Percentiles rank a stretch among this genome's conserved stretches.
Evolutionary conservation across 2,329 filamentous ascomycete genomes (phyloP).

Genomic region (Pseudogymnoascus sp.): DNA sequence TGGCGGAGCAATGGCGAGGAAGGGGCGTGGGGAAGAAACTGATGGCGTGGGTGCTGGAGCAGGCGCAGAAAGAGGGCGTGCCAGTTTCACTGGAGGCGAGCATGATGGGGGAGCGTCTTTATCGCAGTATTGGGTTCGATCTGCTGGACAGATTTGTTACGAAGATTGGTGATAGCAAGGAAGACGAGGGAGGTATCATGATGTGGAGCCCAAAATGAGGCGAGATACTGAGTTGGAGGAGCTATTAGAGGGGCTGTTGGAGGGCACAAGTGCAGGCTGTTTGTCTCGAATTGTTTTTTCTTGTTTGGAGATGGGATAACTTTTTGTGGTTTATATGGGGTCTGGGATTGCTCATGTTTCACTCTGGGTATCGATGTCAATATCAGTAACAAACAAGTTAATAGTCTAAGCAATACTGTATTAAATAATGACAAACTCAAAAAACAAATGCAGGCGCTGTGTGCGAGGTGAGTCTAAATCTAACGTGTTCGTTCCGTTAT

Average conservation of each 20-base stretch:
- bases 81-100: conserved; percentile 21
- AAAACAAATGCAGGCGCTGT: background rate
- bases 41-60: conserved; percentile 22
- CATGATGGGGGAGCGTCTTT: conserved; percentile 21
- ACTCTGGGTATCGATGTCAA: background rate
- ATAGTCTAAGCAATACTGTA: background rate
- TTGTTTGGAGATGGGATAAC: background rate
- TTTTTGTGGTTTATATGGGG: background rate
- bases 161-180: background rate
- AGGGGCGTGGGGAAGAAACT: conserved; percentile 22
- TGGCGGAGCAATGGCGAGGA: conserved; percentile 19
- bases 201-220: conserved; percentile 5
- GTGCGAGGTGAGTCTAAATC: background rate
- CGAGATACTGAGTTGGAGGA: background rate
- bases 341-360: background rate
- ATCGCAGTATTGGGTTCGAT: conserved; percentile 23
- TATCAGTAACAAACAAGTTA: background rate
- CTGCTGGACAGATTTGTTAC: background rate
- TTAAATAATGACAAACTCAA: background rate
- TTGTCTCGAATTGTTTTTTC: background rate
- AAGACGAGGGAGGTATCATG: background rate
- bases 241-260: background rate
- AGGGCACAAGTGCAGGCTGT: background rate
- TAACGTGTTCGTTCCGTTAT: background rate
- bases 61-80: conserved; percentile 21